Conservation (phyloP, 1,284 basidiomycete species). For the Heterobasidion irregulare region DNA sequence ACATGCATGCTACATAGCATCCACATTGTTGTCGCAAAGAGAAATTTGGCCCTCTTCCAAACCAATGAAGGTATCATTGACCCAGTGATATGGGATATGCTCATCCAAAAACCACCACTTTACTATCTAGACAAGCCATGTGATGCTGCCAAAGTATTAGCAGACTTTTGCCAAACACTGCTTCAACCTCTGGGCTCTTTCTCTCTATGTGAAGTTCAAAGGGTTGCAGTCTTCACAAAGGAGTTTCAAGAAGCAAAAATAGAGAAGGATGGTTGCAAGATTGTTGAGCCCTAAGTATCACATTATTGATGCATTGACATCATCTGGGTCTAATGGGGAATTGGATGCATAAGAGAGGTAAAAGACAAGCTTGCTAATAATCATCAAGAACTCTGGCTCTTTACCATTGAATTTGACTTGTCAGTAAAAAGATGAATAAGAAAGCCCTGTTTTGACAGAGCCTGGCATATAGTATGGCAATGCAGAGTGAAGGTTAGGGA, state of each 20-base stretch:
- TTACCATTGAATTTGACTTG: not conserved
- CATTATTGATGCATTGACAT: not conserved
- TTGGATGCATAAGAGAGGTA: not conserved
- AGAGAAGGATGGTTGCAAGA: not conserved
- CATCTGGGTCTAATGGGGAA: not conserved
- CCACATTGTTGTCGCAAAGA: not conserved
- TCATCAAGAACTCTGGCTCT: not conserved
- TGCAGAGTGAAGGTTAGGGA: not conserved
- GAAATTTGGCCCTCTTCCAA: not conserved
- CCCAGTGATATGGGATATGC: not conserved
- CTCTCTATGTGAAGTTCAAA: not conserved
- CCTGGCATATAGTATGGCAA: not conserved
- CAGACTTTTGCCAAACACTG: not conserved
- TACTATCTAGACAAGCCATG: not conserved
- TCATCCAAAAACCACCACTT: not conserved
- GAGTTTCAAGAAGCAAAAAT: not conserved
- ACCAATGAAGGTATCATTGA: not conserved
- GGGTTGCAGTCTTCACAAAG: not conserved
- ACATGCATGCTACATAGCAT: not conserved
- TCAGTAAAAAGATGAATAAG: not conserved
- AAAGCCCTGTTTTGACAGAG: not conserved
- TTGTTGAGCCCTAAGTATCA: not conserved
- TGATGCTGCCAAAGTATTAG: not conserved
- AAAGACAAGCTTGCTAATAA: not conserved
- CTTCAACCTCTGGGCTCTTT: not conserved